Evolutionary conservation across 2,329 filamentous ascomycete genomes (phyloP).

Genomic region (Claviceps monticola): DNA sequence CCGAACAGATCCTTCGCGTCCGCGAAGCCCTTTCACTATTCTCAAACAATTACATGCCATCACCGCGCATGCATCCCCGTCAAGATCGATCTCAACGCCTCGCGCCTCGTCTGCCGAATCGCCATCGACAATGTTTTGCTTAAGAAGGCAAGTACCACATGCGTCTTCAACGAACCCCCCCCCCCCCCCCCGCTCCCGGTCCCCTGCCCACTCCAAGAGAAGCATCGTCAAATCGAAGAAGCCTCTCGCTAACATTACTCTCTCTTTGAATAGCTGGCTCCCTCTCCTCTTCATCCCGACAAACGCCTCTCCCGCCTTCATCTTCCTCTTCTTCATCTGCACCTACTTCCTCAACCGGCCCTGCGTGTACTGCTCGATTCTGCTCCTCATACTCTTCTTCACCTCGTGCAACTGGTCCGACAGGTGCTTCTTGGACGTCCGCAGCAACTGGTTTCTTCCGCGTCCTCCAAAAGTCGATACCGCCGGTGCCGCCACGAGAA

Average conservation of each 20-base stretch:
- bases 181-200: not conserved
- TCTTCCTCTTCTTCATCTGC: slow-evolving; percentile 78
- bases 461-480: slow-evolving; percentile 31
- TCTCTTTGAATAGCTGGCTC: slow-evolving; percentile 49
- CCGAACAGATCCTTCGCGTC: not conserved
- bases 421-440: slow-evolving; percentile 85
- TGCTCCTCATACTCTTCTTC: slow-evolving; percentile 87
- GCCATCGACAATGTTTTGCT: slow-evolving; percentile 39
- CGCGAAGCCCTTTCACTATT: not conserved
- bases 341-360: slow-evolving; percentile 94
- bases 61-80: not conserved
- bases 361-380: slow-evolving; percentile 93
- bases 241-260: not conserved
- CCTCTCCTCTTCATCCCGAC: slow-evolving; percentile 80
- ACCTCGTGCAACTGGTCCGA: slow-evolving; percentile 85
- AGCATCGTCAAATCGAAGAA: not conserved
- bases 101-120: not conserved
- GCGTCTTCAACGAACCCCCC: not conserved
- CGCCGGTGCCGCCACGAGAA: slow-evolving; percentile 7
- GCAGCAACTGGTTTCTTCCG: slow-evolving; percentile 87
- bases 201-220: not conserved
- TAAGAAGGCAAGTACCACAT: slow-evolving; percentile 35
- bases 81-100: not conserved
- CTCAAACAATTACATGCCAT: not conserved
- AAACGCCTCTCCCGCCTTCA: slow-evolving; percentile 72